These are phyloP conservation scores for Phaeosphaeria sp. DNA, from an alignment of 2,329 filamentous ascomycete genomes.

Conservation along the genomic window DNA sequence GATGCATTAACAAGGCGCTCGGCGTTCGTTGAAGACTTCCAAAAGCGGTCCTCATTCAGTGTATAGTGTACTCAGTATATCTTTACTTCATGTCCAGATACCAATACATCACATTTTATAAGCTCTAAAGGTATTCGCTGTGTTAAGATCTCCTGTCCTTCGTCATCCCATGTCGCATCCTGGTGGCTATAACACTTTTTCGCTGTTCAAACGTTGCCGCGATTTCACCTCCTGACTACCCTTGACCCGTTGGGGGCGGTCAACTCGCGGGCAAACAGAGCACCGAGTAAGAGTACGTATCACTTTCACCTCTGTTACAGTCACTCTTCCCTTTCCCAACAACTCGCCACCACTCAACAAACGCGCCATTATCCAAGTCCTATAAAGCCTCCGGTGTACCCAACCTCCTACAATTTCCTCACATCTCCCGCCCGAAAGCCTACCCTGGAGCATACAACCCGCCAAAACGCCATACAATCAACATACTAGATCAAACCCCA, in stretches of 20 bases:
- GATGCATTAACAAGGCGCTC: neutral
- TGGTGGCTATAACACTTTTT: conserved; percentile 4
- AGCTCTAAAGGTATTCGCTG: neutral
- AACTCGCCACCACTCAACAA: conserved; percentile 10
- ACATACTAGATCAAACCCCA: neutral
- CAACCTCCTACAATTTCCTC: neutral
- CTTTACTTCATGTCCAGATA: conserved; percentile 18
- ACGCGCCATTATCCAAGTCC: neutral
- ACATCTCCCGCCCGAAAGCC: neutral
- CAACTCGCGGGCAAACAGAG: neutral
- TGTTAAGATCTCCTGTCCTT: neutral
- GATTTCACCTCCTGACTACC: neutral
- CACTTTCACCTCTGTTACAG: neutral
- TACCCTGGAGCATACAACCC: neutral
- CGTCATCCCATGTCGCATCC: neutral
- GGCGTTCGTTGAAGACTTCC: neutral
- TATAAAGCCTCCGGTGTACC: neutral
- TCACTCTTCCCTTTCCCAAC: neutral
- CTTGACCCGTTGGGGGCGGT: neutral
- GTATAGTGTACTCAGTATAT: conserved; percentile 6
- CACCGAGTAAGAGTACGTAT: neutral
- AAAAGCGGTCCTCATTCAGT: conserved; percentile 2
- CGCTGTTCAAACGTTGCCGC: neutral
- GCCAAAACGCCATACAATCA: neutral
- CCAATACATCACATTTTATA: conserved; percentile 13